Conservation (phyloP, 2,329 filamentous ascomycete genomes). For the Phaeosphaeriaceae sp. region DNA sequence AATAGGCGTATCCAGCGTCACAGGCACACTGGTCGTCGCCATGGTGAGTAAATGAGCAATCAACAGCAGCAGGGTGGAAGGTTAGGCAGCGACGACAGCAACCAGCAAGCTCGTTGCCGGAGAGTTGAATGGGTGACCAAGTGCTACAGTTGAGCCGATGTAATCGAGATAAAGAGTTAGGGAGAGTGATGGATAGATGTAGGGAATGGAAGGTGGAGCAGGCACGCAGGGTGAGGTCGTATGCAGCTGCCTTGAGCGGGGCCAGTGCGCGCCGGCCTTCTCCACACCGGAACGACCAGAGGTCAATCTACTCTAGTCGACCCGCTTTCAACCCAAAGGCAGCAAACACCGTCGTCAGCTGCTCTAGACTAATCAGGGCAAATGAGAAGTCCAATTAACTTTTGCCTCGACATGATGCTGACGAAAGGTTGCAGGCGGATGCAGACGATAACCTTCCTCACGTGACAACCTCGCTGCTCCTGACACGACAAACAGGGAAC, state of each 20-base stretch:
- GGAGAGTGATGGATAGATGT: constrained; percentile 11
- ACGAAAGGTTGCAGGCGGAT: not conserved
- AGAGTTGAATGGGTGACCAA: constrained; percentile 1
- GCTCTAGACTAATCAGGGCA: not conserved
- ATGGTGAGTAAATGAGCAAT: constrained; percentile 37
- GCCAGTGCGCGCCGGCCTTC: constrained; percentile 4
- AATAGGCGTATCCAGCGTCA: constrained; percentile 74
- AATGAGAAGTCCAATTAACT: not conserved
- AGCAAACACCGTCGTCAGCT: constrained; percentile 1
- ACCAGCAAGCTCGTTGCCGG: constrained; percentile 11
- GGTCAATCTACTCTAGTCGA: not conserved
- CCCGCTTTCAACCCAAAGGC: not conserved
- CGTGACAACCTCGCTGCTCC: too few species aligned
- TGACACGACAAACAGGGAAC: not conserved
- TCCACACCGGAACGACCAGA: constrained; percentile 5
- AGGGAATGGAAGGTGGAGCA: constrained; percentile 17
- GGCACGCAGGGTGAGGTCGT: constrained; percentile 20
- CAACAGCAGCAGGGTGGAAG: constrained; percentile 3
- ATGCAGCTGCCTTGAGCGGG: constrained; percentile 27
- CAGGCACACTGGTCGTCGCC: constrained; percentile 53
- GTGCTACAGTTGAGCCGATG: constrained; percentile 4
- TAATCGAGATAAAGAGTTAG: constrained; percentile 7
- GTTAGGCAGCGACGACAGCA: constrained; percentile 11
- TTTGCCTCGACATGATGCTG: not conserved
- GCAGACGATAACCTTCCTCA: too few species aligned